Percentiles rank a stretch among this genome's conserved stretches.
These are phyloP conservation scores for Loxodes magnus DNA, from an alignment of 73 alveolate genomes.

Conservation along the genomic window DNA sequence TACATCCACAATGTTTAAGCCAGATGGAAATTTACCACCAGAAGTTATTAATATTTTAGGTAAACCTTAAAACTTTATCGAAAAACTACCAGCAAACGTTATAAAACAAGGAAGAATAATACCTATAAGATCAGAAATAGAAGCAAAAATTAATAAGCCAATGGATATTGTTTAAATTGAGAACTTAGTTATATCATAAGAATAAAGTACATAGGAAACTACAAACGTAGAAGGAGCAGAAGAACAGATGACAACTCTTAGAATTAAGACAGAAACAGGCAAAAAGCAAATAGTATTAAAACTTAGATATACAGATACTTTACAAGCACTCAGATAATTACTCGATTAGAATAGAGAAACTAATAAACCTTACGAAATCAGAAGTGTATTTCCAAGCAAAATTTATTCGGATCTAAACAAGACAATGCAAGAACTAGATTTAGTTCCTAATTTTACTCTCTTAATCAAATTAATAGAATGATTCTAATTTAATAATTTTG, in stretches of 20 bases:
- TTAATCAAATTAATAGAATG: too few relatives aligned
- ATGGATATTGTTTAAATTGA: slow-evolving; percentile 30
- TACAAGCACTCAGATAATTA: slow-evolving; percentile 8
- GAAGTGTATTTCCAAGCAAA: slow-evolving; percentile 39
- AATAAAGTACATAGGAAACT: slow-evolving; percentile 23
- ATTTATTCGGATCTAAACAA: slow-evolving; percentile 18
- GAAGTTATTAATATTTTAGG: slow-evolving; percentile 6
- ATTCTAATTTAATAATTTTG: too few relatives aligned
- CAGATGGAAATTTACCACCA: background rate
- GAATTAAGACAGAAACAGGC: slow-evolving; percentile 49
- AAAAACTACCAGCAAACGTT: slow-evolving; percentile 31
- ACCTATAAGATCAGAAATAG: slow-evolving; percentile 58
- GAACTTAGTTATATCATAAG: slow-evolving; percentile 24
- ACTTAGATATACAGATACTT: slow-evolving; percentile 10
- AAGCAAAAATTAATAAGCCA: slow-evolving; percentile 33
- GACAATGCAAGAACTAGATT: slow-evolving; percentile 27
- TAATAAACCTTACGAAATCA: slow-evolving; percentile 13
- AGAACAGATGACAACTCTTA: slow-evolving; percentile 20
- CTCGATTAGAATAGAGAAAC: slow-evolving; percentile 25
- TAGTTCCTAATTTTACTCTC: slow-evolving; percentile 33
- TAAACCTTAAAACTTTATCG: slow-evolving; percentile 23
- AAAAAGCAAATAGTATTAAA: slow-evolving; percentile 30
- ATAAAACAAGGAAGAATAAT: slow-evolving; percentile 46
- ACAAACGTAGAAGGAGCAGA: slow-evolving; percentile 14
- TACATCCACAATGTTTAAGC: slow-evolving; percentile 16